Base-by-base conservation (phyloP, 352 stramenopile species). In the Blastocystis sp. region DNA sequence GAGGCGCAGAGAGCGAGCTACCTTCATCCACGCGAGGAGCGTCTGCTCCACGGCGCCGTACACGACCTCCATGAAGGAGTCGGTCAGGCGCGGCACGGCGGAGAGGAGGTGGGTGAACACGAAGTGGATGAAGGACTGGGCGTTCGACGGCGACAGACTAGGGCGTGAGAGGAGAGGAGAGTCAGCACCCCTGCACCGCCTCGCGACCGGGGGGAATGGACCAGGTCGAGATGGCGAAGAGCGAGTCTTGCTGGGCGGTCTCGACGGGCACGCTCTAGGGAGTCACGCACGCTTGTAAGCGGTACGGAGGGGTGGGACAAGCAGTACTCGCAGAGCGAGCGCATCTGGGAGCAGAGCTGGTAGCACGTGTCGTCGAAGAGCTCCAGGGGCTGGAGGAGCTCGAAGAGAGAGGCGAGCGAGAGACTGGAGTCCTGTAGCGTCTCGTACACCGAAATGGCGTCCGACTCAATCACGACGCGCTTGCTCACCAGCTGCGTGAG, bases 121-220 rank as follows among this genome's bases (percentile, higher is more conserved):
- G 35, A 74, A 74, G 29, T 74, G 63, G 12, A 74, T 6, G 6
- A 74, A 31, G 19, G 63, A 74, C 31, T 31, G 24, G 1, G 45
- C 63, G 35, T 74, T 74, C 0, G 63, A 74, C 3, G 63, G n/a
- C 19, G 63, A 74, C 31, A 74, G 63, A 12, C 63, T 74, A 24
- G 13, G 4, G 1, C 19, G 19, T 13, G 45, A 9, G 4, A 50
- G 35, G 63, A 50, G 1, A 31, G 35, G 24, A 12, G 24, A 26
- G 39, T n/a, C 31, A 74, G 6, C 31, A n/a, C 39, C 63, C 35
- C 63, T 21, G 4, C n/a, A 9, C 19, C 26, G 35, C 16, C 31
- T 1, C 29, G 13, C 12, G 3, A 21, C 21, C 4, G 62, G 62
- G 31, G 41, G 29, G 0, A 21, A 78, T 19, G 16, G 33, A 60